Evolutionary conservation across 306 rosid genomes (phyloP).

Genomic region (Carpinus viminea): DNA sequence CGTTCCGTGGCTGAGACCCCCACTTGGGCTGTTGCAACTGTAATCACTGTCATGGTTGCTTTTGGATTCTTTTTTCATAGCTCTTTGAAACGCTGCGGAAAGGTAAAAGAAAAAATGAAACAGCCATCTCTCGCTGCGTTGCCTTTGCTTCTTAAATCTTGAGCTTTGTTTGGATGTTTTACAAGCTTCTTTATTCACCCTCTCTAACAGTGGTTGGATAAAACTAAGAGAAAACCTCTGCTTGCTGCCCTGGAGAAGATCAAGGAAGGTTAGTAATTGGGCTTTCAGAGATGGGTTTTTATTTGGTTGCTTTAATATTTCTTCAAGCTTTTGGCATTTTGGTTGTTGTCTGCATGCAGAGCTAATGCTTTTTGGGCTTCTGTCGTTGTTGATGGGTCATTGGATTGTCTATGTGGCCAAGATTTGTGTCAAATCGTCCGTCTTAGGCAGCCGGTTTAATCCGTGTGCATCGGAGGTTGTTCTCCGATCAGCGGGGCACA

Average conservation of each 20-base stretch:
- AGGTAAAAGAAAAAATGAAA: constrained; percentile 42
- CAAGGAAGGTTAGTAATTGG: constrained; percentile 59
- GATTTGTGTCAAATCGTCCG: constrained; percentile 76
- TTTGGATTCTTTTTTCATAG: constrained; percentile 58
- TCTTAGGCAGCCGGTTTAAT: constrained; percentile 60
- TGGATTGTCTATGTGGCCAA: constrained; percentile 80
- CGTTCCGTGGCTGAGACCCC: constrained; percentile 81
- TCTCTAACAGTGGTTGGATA: constrained; percentile 62
- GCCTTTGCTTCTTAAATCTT: constrained; percentile 6
- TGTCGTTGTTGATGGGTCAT: constrained; percentile 91
- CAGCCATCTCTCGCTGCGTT: not conserved
- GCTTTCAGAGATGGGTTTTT: not conserved
- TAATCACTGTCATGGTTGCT: constrained; percentile 59
- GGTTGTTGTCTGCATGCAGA: constrained; percentile 52
- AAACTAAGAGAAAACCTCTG: constrained; percentile 75
- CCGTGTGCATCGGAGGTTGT: constrained; percentile 57
- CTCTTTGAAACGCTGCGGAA: constrained; percentile 46
- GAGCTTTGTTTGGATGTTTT: not conserved
- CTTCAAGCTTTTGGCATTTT: not conserved
- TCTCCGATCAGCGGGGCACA: constrained; percentile 19
- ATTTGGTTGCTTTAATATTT: not conserved
- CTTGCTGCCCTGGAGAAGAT: constrained; percentile 83
- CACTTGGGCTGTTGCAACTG: constrained; percentile 86
- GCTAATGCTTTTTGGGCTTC: constrained; percentile 84
- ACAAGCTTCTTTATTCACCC: not conserved